Conservation (phyloP, 106 monocot genomes). For the Ottelia alismoides region DNA sequence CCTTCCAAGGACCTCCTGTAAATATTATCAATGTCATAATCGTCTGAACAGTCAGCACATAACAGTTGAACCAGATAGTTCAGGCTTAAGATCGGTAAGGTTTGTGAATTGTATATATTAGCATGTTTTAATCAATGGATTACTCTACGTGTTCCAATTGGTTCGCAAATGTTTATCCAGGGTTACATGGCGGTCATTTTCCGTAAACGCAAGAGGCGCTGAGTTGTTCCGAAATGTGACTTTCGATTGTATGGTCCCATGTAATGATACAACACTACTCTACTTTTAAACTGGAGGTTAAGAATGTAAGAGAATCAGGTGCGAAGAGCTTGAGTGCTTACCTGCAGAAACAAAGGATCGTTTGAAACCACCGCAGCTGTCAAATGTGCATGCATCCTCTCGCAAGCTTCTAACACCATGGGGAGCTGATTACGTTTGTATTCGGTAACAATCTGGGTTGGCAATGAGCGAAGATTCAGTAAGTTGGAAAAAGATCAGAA, state of each 20-base stretch:
- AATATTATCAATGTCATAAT: too few relatives aligned
- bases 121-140: too few relatives aligned
- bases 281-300: background rate
- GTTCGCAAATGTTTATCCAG: too few relatives aligned
- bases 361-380: constrained; percentile 97
- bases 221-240: too few relatives aligned
- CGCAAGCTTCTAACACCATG: constrained; percentile 76
- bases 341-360: constrained; percentile 86
- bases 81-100: background rate
- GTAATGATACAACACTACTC: background rate
- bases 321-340: constrained; percentile 4
- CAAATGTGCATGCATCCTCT: constrained; percentile 92
- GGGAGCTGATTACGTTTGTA: constrained; percentile 63
- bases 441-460: constrained; percentile 64
- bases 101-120: too few relatives aligned
- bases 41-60: too few relatives aligned
- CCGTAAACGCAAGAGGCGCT: too few relatives aligned
- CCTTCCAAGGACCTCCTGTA: constrained; percentile 78
- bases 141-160: too few relatives aligned
- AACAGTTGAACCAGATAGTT: background rate
- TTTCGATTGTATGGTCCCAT: too few relatives aligned
- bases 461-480: background rate
- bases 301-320: background rate
- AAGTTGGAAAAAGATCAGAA: background rate
- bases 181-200: too few relatives aligned